Base-by-base conservation (phyloP, 2,329 filamentous ascomycete species). In the Bipolaris oryzae region DNA sequence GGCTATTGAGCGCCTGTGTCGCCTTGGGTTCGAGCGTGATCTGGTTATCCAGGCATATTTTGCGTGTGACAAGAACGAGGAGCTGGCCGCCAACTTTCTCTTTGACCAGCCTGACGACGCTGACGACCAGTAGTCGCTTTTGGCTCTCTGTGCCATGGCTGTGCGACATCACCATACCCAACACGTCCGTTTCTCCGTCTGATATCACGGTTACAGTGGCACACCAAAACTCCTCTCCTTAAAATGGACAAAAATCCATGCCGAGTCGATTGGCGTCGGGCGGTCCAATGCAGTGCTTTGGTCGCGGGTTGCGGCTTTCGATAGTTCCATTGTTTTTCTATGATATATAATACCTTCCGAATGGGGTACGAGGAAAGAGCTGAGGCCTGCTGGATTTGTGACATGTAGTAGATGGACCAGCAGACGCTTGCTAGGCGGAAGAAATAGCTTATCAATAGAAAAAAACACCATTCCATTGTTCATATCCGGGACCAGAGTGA, bases 51-150 rank as follows among this genome's bases (percentile, higher is more conserved):
- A 99, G 80, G 95, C 95, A 23, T 99, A 98, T 80, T 99, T 99
- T 75, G 95, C 95, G 33, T 99, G 95, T 78, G 95, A 99, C 79
- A 99, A 98, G 85, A 98, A 99, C 77, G 95, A 99, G 80, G 95
- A 99, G 79, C 84, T 99, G 49, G 95, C 95, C 0, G 95, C 95
- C 63, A 99, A 99, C 80, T 98, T 97, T 78, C 83, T 99, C 58
- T 99, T 99, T 74, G 95, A 99, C 70, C 92, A 98, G 79, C 93
- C 93, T 9, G 92, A 96, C 60, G 93, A 97, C 45, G 89, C 91
- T 34, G 87, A 89, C 55, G 79, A 81, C 48, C 71, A 77, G 68
- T 77, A 70, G 58, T 57, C 53, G 41, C 51, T 54, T 23, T 25
- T 50, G 20, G 45, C 50, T 52, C 41, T 58, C 44, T 57, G 64